Conservation (phyloP, 768 basidiomycete genomes). For the Collybia nuda region DNA sequence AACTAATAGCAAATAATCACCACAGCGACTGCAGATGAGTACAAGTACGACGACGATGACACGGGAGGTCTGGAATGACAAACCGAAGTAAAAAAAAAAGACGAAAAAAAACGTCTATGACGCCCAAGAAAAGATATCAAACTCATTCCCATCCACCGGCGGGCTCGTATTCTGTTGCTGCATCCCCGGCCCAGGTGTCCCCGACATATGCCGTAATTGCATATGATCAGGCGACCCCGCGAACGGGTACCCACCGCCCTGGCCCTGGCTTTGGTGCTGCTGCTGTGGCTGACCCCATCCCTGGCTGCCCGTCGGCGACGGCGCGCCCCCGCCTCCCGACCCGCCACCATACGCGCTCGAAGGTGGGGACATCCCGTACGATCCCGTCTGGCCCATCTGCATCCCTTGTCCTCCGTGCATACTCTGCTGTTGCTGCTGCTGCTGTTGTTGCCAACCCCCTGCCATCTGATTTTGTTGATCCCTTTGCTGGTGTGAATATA, state of each 20-base stretch:
- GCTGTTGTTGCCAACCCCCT: conserved; percentile 21
- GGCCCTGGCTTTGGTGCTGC: conserved; percentile 12
- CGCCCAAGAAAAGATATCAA: conserved; percentile 22
- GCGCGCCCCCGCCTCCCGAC: conserved; percentile 22
- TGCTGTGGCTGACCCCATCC: conserved; percentile 18
- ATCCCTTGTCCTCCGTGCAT: conserved; percentile 22
- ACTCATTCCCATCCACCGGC: conserved; percentile 32
- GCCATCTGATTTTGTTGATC: conserved; percentile 3
- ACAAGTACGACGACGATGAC: conserved; percentile 8
- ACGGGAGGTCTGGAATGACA: neutral
- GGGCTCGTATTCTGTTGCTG: conserved; percentile 27
- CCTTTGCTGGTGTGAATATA: conserved; percentile 23
- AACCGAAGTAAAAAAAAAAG: neutral
- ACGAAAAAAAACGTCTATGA: neutral
- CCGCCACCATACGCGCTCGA: conserved; percentile 30
- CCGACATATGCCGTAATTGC: conserved; percentile 47
- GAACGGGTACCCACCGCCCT: conserved; percentile 35
- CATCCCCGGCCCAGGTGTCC: conserved; percentile 44
- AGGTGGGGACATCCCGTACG: conserved; percentile 44
- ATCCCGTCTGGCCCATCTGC: conserved; percentile 19
- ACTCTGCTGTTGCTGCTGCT: conserved; percentile 26
- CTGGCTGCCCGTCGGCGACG: conserved; percentile 29
- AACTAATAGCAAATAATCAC: conserved; percentile 14
- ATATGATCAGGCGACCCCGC: conserved; percentile 36
- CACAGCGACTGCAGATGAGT: conserved; percentile 22